Evolutionary conservation across 2,329 filamentous ascomycete genomes (phyloP), one percentile per base, ranked within the genome.

Genomic region (Aspergillus ibericus): DNA sequence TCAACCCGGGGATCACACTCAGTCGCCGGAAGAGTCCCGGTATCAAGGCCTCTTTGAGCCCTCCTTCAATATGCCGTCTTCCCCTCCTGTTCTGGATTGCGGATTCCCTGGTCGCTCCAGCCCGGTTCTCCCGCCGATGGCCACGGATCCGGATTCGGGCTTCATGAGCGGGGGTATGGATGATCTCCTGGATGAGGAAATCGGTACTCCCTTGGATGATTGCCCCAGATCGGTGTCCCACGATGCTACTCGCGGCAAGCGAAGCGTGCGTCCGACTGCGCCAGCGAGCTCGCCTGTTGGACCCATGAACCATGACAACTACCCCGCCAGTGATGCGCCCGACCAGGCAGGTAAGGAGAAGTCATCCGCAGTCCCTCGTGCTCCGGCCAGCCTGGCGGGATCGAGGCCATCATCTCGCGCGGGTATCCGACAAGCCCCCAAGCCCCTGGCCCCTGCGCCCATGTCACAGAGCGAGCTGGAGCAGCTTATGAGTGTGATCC

Each of bases 31-130:
- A 61, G 79, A 81, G 49, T 68, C 74, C 50, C 82, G 81, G 55
- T 81, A 81, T 51, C 78, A 77, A 56, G 79, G 78, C 59, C 75
- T 80, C 8, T 80, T 81, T 46, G 81, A 89, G 56, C 96, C 92
- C 53, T 89, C 92, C 4, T 87, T 86, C 50, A 90, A 91, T 55
- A 91, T 98, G 66, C 90, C 90, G 1, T 98, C 95, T 0, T 98
- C 93, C 3, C 93, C 93, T 13, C 95, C 95, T 1, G 82, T 96
- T 1, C 86, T 92, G 62, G 83, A 85, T 63, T 83, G 83, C 36
- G 80, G 81, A 29, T 80, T 81, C 25, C 87, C 89, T 4, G 85
- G 86, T 27, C 85, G 88, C 25, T 96, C 93, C 2, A 98, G 93
- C 70, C 95, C 93, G 2, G 83, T 86, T 44, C 81, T 92, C 51